A percentile compares a stretch with the other conserved stretches of the same genome.
Conservation (phyloP, 1,284 basidiomycete genomes). For the Wallemia mellicola region DNA sequence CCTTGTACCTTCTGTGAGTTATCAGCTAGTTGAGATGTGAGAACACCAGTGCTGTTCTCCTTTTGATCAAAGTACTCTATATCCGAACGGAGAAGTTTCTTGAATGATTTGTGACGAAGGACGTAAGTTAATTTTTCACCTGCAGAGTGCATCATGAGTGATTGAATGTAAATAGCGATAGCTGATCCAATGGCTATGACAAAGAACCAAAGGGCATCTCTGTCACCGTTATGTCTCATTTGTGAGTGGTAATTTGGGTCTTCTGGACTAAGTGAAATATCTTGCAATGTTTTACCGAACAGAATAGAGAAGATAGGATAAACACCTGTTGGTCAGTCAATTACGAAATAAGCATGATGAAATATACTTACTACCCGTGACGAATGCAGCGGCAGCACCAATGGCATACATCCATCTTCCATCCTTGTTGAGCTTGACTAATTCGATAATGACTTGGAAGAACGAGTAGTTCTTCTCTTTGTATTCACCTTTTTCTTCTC, state of each 20-base stretch:
- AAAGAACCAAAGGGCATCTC: slow-evolving; percentile 47
- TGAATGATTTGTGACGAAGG: slow-evolving; percentile 37
- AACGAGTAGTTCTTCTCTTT: slow-evolving; percentile 4
- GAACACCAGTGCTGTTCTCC: slow-evolving; percentile 21
- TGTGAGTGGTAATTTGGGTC: slow-evolving; percentile 12
- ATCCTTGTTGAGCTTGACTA: slow-evolving; percentile 9
- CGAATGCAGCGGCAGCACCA: slow-evolving; percentile 4
- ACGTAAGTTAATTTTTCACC: slow-evolving; percentile 36
- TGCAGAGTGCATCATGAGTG: slow-evolving; percentile 32
- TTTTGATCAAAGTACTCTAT: slow-evolving; percentile 69
- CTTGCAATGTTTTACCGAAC: slow-evolving; percentile 1
- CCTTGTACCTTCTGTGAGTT: slow-evolving; percentile 1
- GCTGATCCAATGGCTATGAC: slow-evolving; percentile 44
- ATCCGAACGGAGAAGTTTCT: slow-evolving; percentile 51
- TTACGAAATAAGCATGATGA: too few relatives aligned
- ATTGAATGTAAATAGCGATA: slow-evolving; percentile 30
- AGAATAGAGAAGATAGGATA: slow-evolving; percentile 17
- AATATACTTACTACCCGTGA: too few relatives aligned
- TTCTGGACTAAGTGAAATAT: slow-evolving; percentile 6
- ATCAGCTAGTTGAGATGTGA: background rate
- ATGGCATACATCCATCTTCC: slow-evolving; percentile 7
- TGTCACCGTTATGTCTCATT: slow-evolving; percentile 28
- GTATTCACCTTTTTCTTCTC: slow-evolving; percentile 2
- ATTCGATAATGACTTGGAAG: slow-evolving; percentile 5
- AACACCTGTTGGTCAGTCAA: too few relatives aligned